Percentiles rank a stretch among this genome's conserved stretches.
These are phyloP conservation scores for Hygrophorus pudorinus DNA, from an alignment of 768 basidiomycete genomes.

Conservation along the genomic window DNA sequence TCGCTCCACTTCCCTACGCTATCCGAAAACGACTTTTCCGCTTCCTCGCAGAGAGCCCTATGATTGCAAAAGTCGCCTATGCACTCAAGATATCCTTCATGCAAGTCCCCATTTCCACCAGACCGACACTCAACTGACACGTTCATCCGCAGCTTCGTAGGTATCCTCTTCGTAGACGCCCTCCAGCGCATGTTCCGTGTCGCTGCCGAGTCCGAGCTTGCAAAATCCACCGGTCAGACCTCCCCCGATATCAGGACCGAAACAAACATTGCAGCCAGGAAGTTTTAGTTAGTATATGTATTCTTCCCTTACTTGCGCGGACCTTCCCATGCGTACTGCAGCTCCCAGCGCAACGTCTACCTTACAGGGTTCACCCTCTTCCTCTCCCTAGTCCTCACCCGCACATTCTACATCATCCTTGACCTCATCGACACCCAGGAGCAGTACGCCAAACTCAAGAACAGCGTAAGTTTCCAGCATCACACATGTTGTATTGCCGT, in stretches of 20 bases:
- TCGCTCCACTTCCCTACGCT: slow-evolving; percentile 74
- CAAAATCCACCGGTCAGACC: slow-evolving; percentile 43
- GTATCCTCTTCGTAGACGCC: slow-evolving; percentile 82
- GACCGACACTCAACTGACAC: neutral
- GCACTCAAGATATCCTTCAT: slow-evolving; percentile 93
- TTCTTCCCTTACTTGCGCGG: neutral
- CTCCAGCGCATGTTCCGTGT: slow-evolving; percentile 88
- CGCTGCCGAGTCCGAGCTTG: slow-evolving; percentile 57
- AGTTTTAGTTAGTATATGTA: slow-evolving; percentile 74
- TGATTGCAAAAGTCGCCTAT: slow-evolving; percentile 82
- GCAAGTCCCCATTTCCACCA: slow-evolving; percentile 30
- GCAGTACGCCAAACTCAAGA: slow-evolving; percentile 76
- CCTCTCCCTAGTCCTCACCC: slow-evolving; percentile 89
- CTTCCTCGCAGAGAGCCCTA: slow-evolving; percentile 57
- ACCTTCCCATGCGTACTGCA: slow-evolving; percentile 17
- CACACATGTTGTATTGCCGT: neutral
- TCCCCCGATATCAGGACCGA: slow-evolving; percentile 60
- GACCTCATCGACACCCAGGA: slow-evolving; percentile 89
- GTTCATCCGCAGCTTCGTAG: slow-evolving; percentile 54
- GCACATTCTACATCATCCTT: slow-evolving; percentile 86
- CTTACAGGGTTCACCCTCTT: slow-evolving; percentile 91
- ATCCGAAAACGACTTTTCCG: slow-evolving; percentile 62
- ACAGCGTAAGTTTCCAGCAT: slow-evolving; percentile 25
- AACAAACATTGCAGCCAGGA: slow-evolving; percentile 82
- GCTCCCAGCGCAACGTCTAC: slow-evolving; percentile 85